Evolutionary conservation across 345 rosid species (phyloP).

Genomic region (Excoecaria agallocha): DNA sequence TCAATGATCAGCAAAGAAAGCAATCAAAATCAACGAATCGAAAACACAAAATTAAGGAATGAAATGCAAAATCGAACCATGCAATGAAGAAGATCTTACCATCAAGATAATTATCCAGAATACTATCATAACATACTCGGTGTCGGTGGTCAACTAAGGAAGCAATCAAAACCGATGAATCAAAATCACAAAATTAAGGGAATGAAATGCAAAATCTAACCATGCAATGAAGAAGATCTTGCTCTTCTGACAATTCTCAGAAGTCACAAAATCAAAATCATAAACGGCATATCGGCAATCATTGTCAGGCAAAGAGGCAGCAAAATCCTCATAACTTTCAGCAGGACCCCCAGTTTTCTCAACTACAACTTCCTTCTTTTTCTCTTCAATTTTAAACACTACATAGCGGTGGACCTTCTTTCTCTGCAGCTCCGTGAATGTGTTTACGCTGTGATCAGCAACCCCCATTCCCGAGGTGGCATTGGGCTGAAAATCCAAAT

Average conservation of each 20-base stretch:
- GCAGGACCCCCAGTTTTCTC: conserved; percentile 64
- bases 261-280: conserved; percentile 66
- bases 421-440: conserved; percentile 65
- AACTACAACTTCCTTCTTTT: conserved; percentile 55
- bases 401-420: conserved; percentile 66
- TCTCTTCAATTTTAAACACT: conserved; percentile 62
- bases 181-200: not conserved
- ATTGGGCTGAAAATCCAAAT: conserved; percentile 50
- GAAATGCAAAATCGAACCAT: conserved; percentile 43
- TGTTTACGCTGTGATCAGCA: conserved; percentile 55
- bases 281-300: conserved; percentile 81
- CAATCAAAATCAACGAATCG: not conserved
- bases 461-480: conserved; percentile 83
- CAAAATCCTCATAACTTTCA: conserved; percentile 66
- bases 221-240: conserved; percentile 80
- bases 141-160: not conserved
- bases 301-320: conserved; percentile 64
- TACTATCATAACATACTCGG: too few species aligned
- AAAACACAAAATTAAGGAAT: not conserved
- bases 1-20: conserved; percentile 1
- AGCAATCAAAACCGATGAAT: not conserved
- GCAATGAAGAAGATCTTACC: conserved; percentile 82
- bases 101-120: conserved; percentile 61
- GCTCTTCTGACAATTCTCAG: conserved; percentile 80
- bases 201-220: conserved; percentile 32